Evolutionary conservation across 352 stramenopile genomes (phyloP).

Genomic region (Elongisporangium senticosum): DNA sequence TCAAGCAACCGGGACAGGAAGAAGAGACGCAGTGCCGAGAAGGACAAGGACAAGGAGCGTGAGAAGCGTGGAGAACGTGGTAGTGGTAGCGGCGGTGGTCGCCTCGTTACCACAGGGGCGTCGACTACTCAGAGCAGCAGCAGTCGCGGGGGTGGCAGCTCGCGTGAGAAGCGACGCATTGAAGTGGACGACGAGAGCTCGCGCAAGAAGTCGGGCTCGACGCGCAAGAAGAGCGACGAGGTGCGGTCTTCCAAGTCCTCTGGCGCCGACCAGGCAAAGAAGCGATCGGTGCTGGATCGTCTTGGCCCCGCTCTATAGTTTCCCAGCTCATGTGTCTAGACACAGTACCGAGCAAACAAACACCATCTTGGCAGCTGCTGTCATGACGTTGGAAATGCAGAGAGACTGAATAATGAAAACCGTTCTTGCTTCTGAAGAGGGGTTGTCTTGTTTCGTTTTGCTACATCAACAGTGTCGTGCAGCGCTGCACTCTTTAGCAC

Average conservation of each 20-base stretch:
- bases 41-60: constrained; percentile 13
- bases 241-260: constrained; percentile 28
- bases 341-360: no score
- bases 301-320: constrained; percentile 64
- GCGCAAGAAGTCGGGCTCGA: constrained; percentile 9
- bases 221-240: constrained; percentile 42
- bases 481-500: no score
- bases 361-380: neutral
- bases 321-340: neutral
- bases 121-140: constrained; percentile 24
- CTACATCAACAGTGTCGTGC: no score
- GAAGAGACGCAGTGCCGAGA: constrained; percentile 19
- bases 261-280: constrained; percentile 62
- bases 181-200: constrained; percentile 34
- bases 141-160: constrained; percentile 14
- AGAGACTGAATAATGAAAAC: neutral
- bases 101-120: constrained; percentile 41
- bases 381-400: neutral
- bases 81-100: constrained; percentile 18
- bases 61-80: constrained; percentile 23
- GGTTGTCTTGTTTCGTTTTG: no score
- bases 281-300: constrained; percentile 77
- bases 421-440: neutral
- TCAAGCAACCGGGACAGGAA: constrained; percentile 17
- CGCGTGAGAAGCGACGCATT: constrained; percentile 42